Evolutionary conservation across 306 rosid species (phyloP).

Genomic region (Abrus precatorius): DNA sequence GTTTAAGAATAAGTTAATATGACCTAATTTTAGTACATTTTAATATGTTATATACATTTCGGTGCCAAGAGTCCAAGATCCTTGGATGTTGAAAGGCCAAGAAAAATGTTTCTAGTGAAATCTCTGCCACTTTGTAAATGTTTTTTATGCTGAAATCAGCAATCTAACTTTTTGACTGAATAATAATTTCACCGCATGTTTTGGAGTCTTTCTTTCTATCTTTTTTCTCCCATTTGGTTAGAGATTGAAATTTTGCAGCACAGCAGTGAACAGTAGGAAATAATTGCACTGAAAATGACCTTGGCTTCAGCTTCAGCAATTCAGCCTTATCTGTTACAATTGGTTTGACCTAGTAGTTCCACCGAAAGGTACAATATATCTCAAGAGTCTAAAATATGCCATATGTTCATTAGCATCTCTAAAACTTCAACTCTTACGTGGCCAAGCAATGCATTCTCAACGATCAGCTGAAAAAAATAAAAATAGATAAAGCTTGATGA

Average conservation of each 20-base stretch:
- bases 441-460: neutral
- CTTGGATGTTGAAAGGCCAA: no score
- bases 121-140: neutral
- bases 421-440: neutral
- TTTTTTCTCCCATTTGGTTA: neutral
- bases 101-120: no score
- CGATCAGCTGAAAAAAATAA: neutral
- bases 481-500: no score
- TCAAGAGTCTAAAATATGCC: slow-evolving; percentile 1
- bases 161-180: slow-evolving; percentile 31
- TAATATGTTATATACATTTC: no score
- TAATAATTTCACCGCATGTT: slow-evolving; percentile 14
- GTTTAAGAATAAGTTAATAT: no score
- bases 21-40: no score
- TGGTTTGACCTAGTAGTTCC: slow-evolving; percentile 44
- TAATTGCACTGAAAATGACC: slow-evolving; percentile 31
- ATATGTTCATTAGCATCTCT: neutral
- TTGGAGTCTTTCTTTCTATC: neutral
- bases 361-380: slow-evolving; percentile 50
- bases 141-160: slow-evolving; percentile 7
- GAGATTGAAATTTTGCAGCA: slow-evolving; percentile 13
- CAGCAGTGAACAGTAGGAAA: slow-evolving; percentile 37
- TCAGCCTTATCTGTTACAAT: slow-evolving; percentile 42
- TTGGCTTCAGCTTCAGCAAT: slow-evolving; percentile 16
- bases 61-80: no score